Evolutionary conservation across 1,284 basidiomycete genomes (phyloP).

Genomic region (Gomphus sp.): DNA sequence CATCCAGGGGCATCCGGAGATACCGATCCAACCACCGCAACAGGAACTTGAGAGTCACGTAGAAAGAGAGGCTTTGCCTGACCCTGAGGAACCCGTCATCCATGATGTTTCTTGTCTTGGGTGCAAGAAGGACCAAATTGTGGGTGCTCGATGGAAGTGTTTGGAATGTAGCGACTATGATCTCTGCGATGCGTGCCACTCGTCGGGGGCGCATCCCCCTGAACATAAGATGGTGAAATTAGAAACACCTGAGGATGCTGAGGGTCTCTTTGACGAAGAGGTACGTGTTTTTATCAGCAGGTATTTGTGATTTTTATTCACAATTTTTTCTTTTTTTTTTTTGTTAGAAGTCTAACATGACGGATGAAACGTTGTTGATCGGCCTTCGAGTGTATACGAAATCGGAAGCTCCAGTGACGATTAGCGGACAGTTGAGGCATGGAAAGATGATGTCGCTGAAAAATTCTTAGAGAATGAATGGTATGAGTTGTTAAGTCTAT

Average conservation of each 20-base stretch:
- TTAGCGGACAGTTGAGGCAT: constrained; percentile 14
- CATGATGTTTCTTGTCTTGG: background rate
- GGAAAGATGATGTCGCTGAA: constrained; percentile 10
- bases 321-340: too few relatives aligned
- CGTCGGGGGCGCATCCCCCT: background rate
- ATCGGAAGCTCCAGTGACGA: constrained; percentile 12
- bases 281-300: background rate
- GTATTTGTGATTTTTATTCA: background rate
- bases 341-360: background rate
- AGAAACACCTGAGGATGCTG: background rate
- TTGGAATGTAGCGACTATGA: background rate
- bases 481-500: background rate
- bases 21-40: background rate
- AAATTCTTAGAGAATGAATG: background rate
- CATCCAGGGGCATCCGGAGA: constrained; percentile 4
- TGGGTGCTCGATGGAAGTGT: background rate
- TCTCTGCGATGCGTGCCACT: background rate
- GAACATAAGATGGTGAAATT: background rate
- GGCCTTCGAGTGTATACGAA: constrained; percentile 16
- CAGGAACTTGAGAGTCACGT: background rate
- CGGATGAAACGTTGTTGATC: constrained; percentile 12
- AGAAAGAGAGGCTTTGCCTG: background rate
- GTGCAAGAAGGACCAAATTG: background rate
- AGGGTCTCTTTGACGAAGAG: background rate
- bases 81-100: background rate